Base-by-base conservation (phyloP, 148 eudicot genomes). In the Spergularia marina region DNA sequence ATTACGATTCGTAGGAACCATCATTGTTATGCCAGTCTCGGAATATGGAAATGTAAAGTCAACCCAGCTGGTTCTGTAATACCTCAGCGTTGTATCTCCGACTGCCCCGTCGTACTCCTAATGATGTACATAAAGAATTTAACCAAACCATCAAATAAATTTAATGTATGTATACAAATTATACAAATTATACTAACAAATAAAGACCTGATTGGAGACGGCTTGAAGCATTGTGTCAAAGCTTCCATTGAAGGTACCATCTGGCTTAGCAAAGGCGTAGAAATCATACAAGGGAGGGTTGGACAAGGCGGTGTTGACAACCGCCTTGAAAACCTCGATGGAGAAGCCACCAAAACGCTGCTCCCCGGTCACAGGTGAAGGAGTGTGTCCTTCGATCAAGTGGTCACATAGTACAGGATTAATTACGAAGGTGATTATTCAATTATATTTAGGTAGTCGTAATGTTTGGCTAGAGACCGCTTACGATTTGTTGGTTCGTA, bases 1-100 rank as follows among this genome's bases (percentile, higher is more conserved):
- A 23, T 71, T 21, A 15, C 62, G 76, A 13, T 65, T 57, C 18
- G 78, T 16, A 23, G 76, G 78, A 34, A 80, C 57, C 76, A 80
- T 30, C 83, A 80, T 80, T 34, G 83, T 76, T 71, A 80, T 76
- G 11, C 79, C 83, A 7, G 83, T 76, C 6, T 76, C 83, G 18
- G 74, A 65, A n/a, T 76, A 80, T 13, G 83, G 83, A 34, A 65
- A 34, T 16, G 83, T 76, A 59, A 80, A 80, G 62, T 76, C 79
- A 25, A 80, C 83, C 83, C 79, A 80, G 0, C 23, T 17, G 8
- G 83, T 56, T 56, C 83, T 65, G 17, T 80, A 68, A 53, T 12
- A 65, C 30, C 74, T 68, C 47, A 80, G 64, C 1, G 83, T 71
- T 44, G 70, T 80, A 72, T 80, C 83, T 57, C 83, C 83, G 17